Evolutionary conservation across 257 asterid genomes (phyloP).

Genomic region (Linaria vulgaris): DNA sequence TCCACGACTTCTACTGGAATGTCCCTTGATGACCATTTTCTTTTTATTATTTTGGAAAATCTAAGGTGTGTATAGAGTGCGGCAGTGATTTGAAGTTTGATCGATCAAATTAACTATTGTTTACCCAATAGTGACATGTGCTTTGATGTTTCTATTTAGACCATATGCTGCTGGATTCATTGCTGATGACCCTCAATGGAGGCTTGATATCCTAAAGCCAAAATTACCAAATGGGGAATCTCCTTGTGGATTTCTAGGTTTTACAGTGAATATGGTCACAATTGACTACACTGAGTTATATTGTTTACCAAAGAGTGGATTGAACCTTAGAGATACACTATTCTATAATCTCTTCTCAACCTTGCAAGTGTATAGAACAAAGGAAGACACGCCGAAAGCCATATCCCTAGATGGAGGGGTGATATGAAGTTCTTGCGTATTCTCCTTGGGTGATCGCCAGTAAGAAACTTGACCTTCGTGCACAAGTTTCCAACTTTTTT

Average conservation of each 20-base stretch:
- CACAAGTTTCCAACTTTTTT: no score
- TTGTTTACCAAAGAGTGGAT: constrained; percentile 38
- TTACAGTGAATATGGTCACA: no score
- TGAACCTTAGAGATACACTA: constrained; percentile 82
- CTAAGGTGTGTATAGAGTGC: constrained; percentile 45
- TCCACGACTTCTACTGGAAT: constrained; percentile 46
- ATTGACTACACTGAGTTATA: constrained; percentile 49
- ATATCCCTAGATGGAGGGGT: constrained; percentile 91
- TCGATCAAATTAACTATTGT: constrained; percentile 17
- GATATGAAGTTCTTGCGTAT: constrained; percentile 46
- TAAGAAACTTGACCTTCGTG: no score
- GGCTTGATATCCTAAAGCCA: constrained; percentile 72
- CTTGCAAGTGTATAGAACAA: constrained; percentile 78
- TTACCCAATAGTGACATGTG: constrained; percentile 1
- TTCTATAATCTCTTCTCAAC: no score
- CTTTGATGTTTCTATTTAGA: constrained; percentile 11
- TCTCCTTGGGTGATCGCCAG: no score
- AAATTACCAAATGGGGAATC: constrained; percentile 48
- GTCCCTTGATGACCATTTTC: constrained; percentile 49
- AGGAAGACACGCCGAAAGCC: constrained; percentile 79
- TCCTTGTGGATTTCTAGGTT: constrained; percentile 89
- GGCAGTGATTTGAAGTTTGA: constrained; percentile 17
- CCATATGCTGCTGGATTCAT: no score
- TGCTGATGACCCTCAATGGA: no score
- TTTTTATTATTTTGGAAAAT: constrained; percentile 62